Conservation (phyloP, 202 grass and related monocot species). For the Panicum hallii region DNA sequence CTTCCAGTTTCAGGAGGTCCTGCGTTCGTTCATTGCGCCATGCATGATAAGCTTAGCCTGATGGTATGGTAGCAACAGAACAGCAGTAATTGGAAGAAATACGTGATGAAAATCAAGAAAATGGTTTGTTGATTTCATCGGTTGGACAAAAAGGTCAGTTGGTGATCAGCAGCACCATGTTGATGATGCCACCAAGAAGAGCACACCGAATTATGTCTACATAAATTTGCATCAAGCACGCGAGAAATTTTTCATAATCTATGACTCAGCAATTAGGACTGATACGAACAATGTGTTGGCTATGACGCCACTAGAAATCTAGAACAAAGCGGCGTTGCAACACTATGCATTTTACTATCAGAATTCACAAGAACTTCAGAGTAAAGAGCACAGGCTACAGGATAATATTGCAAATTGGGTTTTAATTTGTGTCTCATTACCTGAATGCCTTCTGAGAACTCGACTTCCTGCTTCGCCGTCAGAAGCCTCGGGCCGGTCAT, state of each 20-base stretch:
- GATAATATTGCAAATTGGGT: neutral
- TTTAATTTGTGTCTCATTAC: conserved; percentile 31
- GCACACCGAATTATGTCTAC: neutral
- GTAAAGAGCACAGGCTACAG: neutral
- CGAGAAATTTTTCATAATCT: neutral
- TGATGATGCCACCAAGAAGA: neutral
- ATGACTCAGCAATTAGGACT: neutral
- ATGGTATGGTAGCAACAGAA: conserved; percentile 33
- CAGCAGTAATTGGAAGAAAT: neutral
- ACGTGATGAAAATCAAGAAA: neutral
- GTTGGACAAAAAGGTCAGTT: neutral
- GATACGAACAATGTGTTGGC: neutral
- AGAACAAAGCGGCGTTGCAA: neutral
- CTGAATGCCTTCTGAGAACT: conserved; percentile 85
- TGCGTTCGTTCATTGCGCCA: conserved; percentile 43
- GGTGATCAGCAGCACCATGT: neutral
- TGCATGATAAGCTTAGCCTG: conserved; percentile 1
- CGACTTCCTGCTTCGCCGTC: conserved; percentile 69
- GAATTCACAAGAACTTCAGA: neutral
- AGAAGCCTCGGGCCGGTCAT: conserved; percentile 64
- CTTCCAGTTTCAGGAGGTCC: conserved; percentile 79
- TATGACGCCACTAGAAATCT: neutral
- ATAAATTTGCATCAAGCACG: neutral
- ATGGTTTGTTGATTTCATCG: neutral
- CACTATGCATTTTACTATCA: conserved; percentile 7